Conservation (phyloP, 2,329 filamentous ascomycete genomes). For the Claviceps sorghi region DNA sequence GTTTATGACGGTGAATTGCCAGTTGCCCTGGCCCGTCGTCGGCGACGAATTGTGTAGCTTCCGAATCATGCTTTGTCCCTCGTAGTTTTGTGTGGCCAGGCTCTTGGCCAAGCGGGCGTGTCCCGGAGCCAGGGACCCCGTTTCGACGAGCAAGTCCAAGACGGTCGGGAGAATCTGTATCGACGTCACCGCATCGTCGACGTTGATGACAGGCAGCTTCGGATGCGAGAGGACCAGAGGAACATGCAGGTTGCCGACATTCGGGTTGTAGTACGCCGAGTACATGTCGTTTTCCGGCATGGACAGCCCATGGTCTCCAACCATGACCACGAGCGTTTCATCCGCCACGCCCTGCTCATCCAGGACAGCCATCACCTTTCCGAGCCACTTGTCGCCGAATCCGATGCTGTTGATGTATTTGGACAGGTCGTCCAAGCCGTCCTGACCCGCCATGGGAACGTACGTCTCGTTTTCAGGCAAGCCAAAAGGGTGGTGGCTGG, state of each 20-base stretch:
- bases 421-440: slow-evolving; percentile 17
- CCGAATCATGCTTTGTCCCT: slow-evolving; percentile 21
- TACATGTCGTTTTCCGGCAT: slow-evolving; percentile 17
- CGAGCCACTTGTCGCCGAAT: slow-evolving; percentile 20
- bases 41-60: slow-evolving; percentile 10
- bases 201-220: slow-evolving; percentile 16
- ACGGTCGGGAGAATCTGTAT: slow-evolving; percentile 21
- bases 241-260: slow-evolving; percentile 19
- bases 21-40: slow-evolving; percentile 13
- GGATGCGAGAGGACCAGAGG: slow-evolving; percentile 20
- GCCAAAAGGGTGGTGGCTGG: slow-evolving; percentile 20
- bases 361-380: slow-evolving; percentile 15
- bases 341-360: slow-evolving; percentile 19
- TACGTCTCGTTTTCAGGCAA: slow-evolving; percentile 16
- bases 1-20: slow-evolving; percentile 21
- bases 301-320: slow-evolving; percentile 20
- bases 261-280: slow-evolving; percentile 19
- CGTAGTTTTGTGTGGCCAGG: slow-evolving; percentile 17
- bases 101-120: slow-evolving; percentile 14
- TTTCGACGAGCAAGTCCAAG: slow-evolving; percentile 20
- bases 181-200: slow-evolving; percentile 18
- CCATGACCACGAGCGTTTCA: slow-evolving; percentile 19
- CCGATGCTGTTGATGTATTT: slow-evolving; percentile 20
- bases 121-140: slow-evolving; percentile 16
- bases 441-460: slow-evolving; percentile 12